Evolutionary conservation across 2,329 filamentous ascomycete species (phyloP).

Genomic region (Xylaria sp.): DNA sequence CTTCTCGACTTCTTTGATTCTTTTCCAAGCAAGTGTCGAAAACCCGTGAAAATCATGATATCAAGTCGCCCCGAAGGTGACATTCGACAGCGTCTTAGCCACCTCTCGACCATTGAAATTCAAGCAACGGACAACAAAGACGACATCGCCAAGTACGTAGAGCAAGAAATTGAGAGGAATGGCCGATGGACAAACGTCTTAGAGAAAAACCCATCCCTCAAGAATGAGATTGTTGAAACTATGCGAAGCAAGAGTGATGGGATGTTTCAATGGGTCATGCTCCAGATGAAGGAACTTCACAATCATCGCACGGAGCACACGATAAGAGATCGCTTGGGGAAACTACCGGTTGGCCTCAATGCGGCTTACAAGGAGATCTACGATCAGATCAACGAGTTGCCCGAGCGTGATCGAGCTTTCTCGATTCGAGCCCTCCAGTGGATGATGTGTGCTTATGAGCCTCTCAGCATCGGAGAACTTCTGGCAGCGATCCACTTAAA

Average conservation of each 20-base stretch:
- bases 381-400: not conserved
- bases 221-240: slow-evolving; percentile 4
- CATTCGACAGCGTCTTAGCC: slow-evolving; percentile 8
- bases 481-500: slow-evolving; percentile 9
- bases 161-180: slow-evolving; percentile 7
- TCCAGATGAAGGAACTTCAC: slow-evolving; percentile 12
- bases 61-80: slow-evolving; percentile 14
- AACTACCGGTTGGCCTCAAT: slow-evolving; percentile 8
- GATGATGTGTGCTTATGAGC: slow-evolving; percentile 8
- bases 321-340: slow-evolving; percentile 6
- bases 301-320: slow-evolving; percentile 2
- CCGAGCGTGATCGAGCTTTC: not conserved
- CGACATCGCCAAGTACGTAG: slow-evolving; percentile 11
- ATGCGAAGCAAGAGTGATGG: slow-evolving; percentile 6
- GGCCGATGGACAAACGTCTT: slow-evolving; percentile 4
- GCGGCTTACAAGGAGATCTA: slow-evolving; percentile 12
- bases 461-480: slow-evolving; percentile 2
- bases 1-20: slow-evolving; percentile 11
- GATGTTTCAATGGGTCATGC: slow-evolving; percentile 15
- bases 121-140: slow-evolving; percentile 9
- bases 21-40: slow-evolving; percentile 1
- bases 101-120: slow-evolving; percentile 12
- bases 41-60: slow-evolving; percentile 11
- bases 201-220: not conserved
- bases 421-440: slow-evolving; percentile 8